These are phyloP conservation scores for Glycyrrhiza uralensis DNA, from an alignment of 306 rosid genomes.

Conservation along the genomic window DNA sequence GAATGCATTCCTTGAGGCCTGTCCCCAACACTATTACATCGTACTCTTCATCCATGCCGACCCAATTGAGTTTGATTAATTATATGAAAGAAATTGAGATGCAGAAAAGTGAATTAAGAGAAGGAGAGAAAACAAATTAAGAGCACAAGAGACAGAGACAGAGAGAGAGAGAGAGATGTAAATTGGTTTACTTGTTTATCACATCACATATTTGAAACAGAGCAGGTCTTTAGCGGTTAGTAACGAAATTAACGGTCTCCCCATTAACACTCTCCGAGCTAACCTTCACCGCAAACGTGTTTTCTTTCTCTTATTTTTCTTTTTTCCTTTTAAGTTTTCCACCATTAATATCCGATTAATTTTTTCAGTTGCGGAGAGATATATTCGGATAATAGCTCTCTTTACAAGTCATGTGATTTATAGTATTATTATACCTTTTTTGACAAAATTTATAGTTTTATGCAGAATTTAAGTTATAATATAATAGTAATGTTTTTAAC, in stretches of 20 bases:
- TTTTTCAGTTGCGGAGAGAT: too few species aligned
- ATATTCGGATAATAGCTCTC: too few species aligned
- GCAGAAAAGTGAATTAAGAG: background rate
- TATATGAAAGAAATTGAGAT: background rate
- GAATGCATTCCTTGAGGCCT: slow-evolving; percentile 63
- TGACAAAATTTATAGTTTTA: too few species aligned
- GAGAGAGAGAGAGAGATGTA: background rate
- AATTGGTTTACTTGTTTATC: background rate
- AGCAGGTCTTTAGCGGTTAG: background rate
- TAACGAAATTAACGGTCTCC: background rate
- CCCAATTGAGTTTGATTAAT: background rate
- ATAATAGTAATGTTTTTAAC: too few species aligned
- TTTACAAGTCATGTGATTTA: too few species aligned
- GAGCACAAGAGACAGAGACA: background rate
- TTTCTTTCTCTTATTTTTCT: background rate
- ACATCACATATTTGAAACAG: background rate
- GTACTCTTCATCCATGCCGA: slow-evolving; percentile 57
- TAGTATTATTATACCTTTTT: too few species aligned
- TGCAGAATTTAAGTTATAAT: too few species aligned
- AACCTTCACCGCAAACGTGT: background rate
- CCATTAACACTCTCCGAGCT: background rate
- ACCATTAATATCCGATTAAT: too few species aligned
- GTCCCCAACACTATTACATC: slow-evolving; percentile 61
- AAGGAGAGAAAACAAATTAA: background rate
- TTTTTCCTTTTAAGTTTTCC: too few species aligned